Base-by-base conservation (phyloP, 257 asterid genomes). In the Solanum okadae region DNA sequence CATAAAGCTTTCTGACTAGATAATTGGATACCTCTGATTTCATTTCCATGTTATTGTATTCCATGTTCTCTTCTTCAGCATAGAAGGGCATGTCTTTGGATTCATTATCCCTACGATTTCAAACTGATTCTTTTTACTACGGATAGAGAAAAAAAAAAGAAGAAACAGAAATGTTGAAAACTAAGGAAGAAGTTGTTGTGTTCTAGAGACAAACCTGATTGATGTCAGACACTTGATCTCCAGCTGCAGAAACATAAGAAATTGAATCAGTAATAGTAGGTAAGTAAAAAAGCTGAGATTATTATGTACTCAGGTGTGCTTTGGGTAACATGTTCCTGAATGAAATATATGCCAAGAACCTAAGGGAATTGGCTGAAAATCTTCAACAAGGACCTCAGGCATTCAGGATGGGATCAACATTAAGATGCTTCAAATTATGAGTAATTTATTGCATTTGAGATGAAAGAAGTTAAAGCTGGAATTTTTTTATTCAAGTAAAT, bases 171-270 rank as follows among this genome's bases (percentile, higher is more conserved):
- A 82, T 18, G 44, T 82, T 18, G 86, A 31, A 40, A 83, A 40
- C 25, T 68, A 22, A 23, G 61, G 49, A 31, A 38, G 25, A 68
- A 71, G 40, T 23, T 33, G 12, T 35, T 8, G 31, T 34, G 33
- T 9, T 73, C 38, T 33, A 73, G 76, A 10, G 70, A 86, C 88
- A 22, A 88, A 91, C 94, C 93, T 93, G 88, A 79, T 78, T 38
- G 95, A 91, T 86, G 93, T 91, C 14, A 93, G 90, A 70, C 95
- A 93, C 88, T 73, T 89, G 68, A 93, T 92, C 88, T 93, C 93
- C 89, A 91, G 90, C 95, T 93, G 89, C 86, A 86, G 88, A 78
- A 84, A 56, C 56, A 76, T 63, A 86, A 52, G 46, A 89, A 68
- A 42, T 12, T 68, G 86, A 82, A 31, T 82, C 86, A 82, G 18